Percentiles rank a stretch among this genome's conserved stretches.
Conservation (phyloP, 306 rosid species). For the Mimosa bimucronata region DNA sequence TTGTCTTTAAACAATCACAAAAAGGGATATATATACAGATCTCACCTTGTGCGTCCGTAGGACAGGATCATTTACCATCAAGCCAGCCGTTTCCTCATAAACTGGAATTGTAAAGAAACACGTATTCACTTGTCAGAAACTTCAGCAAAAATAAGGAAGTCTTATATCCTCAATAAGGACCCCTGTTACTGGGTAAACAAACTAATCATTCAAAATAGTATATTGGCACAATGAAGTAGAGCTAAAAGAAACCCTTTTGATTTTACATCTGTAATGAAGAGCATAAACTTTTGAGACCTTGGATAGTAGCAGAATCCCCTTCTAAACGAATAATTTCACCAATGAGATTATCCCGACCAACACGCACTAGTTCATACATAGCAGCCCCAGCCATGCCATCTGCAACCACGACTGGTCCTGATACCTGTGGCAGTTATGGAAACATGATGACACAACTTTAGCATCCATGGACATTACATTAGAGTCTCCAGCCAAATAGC, state of each 20-base stretch:
- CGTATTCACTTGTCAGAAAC: background rate
- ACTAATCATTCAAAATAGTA: background rate
- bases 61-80: constrained; percentile 83
- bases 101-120: constrained; percentile 45
- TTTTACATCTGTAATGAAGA: background rate
- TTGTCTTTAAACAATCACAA: constrained; percentile 7
- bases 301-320: constrained; percentile 86
- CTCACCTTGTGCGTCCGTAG: constrained; percentile 73
- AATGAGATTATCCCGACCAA: constrained; percentile 68
- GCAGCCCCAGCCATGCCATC: constrained; percentile 99
- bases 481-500: constrained; percentile 1
- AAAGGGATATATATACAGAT: background rate
- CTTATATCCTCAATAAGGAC: background rate
- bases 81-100: constrained; percentile 86
- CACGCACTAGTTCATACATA: constrained; percentile 97
- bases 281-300: constrained; percentile 45
- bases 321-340: constrained; percentile 86
- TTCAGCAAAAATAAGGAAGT: background rate
- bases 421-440: constrained; percentile 60
- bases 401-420: constrained; percentile 97
- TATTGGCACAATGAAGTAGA: background rate
- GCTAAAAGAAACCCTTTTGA: background rate
- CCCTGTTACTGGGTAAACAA: background rate
- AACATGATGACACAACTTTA: constrained; percentile 5
- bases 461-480: background rate